Evolutionary conservation across 208 protist species (phyloP), one percentile per base, ranked within the genome.

Genomic region (Crithidia thermophila): DNA sequence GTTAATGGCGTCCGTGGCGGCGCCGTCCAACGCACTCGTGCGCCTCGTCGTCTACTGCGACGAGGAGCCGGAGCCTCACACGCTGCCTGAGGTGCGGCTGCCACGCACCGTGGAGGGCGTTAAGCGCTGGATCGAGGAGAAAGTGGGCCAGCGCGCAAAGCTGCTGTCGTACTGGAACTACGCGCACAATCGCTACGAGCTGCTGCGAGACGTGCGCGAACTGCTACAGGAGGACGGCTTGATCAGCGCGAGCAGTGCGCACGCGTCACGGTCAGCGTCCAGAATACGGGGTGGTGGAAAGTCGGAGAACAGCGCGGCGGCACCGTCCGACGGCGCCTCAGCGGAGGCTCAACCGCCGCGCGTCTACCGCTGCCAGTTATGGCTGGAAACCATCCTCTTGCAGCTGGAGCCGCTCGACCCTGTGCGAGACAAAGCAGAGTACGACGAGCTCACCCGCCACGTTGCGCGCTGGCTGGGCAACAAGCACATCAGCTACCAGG

Each of bases 111-210:
- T 87, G 18, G 47, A 59, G 3, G 68, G 50, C 14, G 39, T 87
- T 20, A 40, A 46, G 31, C 43, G 51, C 7, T 43, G 69, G 4
- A 20, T 85, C 18, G 70, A 81, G 59, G 46, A 66, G 11, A 49
- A 40, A 4, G 71, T 79, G 3, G 62, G 67, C 27, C 69, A 51
- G 13, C 60, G 36, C 3, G 68, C 79, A 4, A 74, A 71, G 51
- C 47, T 85, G 23, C 66, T 89, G 47, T 89, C 77, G 30, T 89
- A 79, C 74, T 92, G 86, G 83, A 84, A 77, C 60, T 81, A 71
- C 31, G 21, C 55, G 5, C 57, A 53, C 25, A 14, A 66, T 16
- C 49, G 76, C 18, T 92, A 92, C 61, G 80, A 85, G 40, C 37
- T 77, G 1, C 75, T 89, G 23, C 20, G 57, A 18, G 67, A 80